A percentile compares a stretch with the other conserved stretches of the same genome.
These are phyloP conservation scores for Basidiobolus meristosporus DNA, from an alignment of 371 early-diverging fungal species.

Conservation along the genomic window DNA sequence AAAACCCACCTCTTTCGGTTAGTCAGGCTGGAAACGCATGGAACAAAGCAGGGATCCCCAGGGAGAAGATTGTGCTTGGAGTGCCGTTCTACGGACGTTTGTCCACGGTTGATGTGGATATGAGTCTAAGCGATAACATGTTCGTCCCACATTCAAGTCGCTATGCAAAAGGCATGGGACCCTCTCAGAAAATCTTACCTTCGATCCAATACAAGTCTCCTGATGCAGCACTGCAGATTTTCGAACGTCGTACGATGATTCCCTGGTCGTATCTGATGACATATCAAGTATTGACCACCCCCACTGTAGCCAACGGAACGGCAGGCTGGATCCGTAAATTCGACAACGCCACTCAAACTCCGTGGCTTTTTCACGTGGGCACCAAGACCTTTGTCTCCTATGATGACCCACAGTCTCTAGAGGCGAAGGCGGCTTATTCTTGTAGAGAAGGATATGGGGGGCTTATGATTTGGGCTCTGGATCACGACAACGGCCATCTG, in stretches of 20 bases:
- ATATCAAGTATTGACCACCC: constrained; percentile 28
- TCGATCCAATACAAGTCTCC: constrained; percentile 10
- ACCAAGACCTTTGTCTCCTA: constrained; percentile 31
- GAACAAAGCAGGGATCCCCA: constrained; percentile 33
- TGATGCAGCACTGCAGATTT: constrained; percentile 48
- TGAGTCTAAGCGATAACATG: neutral
- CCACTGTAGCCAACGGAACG: constrained; percentile 21
- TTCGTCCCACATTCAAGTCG: constrained; percentile 4
- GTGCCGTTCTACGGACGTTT: constrained; percentile 36
- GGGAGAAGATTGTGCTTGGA: constrained; percentile 31
- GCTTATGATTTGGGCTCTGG: constrained; percentile 36
- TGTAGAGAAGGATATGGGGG: constrained; percentile 25
- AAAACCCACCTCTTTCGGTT: constrained; percentile 4
- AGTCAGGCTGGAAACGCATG: constrained; percentile 15
- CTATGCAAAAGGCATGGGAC: constrained; percentile 22
- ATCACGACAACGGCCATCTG: constrained; percentile 16
- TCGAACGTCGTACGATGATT: too few species aligned
- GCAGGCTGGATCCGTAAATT: constrained; percentile 27
- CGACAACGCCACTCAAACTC: constrained; percentile 35
- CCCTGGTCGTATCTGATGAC: constrained; percentile 37
- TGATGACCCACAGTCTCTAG: constrained; percentile 33
- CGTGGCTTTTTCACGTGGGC: constrained; percentile 40
- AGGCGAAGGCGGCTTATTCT: constrained; percentile 28
- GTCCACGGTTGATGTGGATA: constrained; percentile 6
- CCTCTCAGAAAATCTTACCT: constrained; percentile 25